These are phyloP conservation scores for Pyrenochaeta sp. DNA, from an alignment of 2,329 filamentous ascomycete genomes.

Conservation along the genomic window DNA sequence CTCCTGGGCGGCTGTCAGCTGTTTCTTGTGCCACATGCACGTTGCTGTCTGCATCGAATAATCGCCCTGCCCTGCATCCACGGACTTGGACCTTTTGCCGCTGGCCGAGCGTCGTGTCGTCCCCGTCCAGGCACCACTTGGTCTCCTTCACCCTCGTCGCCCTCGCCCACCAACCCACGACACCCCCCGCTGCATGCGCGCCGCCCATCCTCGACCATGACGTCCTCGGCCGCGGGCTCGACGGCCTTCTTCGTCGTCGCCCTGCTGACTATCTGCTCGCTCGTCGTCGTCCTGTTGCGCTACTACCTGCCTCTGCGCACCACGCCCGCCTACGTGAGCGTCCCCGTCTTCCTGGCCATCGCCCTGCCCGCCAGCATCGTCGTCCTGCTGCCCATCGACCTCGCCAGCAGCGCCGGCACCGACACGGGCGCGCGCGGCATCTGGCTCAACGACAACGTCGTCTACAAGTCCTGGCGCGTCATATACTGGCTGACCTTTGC, in stretches of 20 bases:
- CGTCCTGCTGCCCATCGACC: slow-evolving; percentile 91
- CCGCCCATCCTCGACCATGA: slow-evolving; percentile 38
- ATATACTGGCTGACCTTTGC: slow-evolving; percentile 97
- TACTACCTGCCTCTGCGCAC: slow-evolving; percentile 89
- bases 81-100: too few relatives aligned
- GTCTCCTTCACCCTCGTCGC: background rate
- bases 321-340: slow-evolving; percentile 86
- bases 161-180: slow-evolving; percentile 3
- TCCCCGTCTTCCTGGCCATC: slow-evolving; percentile 95
- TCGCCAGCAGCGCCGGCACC: slow-evolving; percentile 81
- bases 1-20: background rate
- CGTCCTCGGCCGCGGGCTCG: slow-evolving; percentile 75
- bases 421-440: slow-evolving; percentile 79
- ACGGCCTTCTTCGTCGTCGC: slow-evolving; percentile 78
- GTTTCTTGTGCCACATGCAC: too few relatives aligned
- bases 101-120: too few relatives aligned
- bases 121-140: slow-evolving; percentile 15
- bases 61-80: too few relatives aligned
- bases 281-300: slow-evolving; percentile 84
- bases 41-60: too few relatives aligned
- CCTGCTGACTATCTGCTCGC: slow-evolving; percentile 74
- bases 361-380: slow-evolving; percentile 91
- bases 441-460: slow-evolving; percentile 80
- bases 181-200: slow-evolving; percentile 22
- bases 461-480: slow-evolving; percentile 91